phyloP scores from a whole-genome alignment of 2,329 filamentous ascomycete genomes.

The Diaporthe citrichinensis region DNA sequence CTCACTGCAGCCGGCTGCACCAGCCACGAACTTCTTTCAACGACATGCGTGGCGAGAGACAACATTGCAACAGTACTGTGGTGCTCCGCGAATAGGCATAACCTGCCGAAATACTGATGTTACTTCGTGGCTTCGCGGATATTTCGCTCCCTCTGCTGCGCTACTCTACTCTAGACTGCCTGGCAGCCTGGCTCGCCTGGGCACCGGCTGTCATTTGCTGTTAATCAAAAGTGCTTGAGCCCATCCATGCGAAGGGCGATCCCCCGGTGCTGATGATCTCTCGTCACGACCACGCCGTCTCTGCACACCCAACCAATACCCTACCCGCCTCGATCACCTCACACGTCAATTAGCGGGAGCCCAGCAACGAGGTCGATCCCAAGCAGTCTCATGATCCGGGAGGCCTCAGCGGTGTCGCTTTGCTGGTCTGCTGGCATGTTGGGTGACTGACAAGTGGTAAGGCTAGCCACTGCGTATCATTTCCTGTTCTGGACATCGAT shows the following conservation, averaged over 20 bases:
- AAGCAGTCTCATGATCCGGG: conserved; percentile 4
- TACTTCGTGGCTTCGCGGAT: conserved; percentile 2
- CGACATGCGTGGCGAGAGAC: conserved; percentile 12
- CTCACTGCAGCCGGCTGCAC: background rate
- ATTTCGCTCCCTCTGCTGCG: background rate
- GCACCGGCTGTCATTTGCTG: background rate
- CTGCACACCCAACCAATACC: conserved; percentile 7
- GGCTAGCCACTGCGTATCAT: conserved; percentile 7
- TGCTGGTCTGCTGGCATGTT: background rate
- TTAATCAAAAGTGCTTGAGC: conserved; percentile 8
- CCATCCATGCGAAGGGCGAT: background rate
- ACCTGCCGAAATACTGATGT: conserved; percentile 1
- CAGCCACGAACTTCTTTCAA: conserved; percentile 32
- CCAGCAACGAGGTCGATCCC: conserved; percentile 4
- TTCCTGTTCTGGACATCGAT: conserved; percentile 13
- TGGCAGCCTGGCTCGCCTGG: conserved; percentile 5
- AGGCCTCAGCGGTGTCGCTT: conserved; percentile 18
- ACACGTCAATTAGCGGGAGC: background rate
- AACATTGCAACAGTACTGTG: conserved; percentile 1
- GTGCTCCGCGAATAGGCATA: background rate
- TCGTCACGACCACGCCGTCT: conserved; percentile 18
- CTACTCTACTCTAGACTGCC: background rate
- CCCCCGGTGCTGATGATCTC: conserved; percentile 5
- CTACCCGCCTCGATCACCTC: conserved; percentile 5
- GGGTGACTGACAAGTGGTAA: conserved; percentile 16